phyloP scores from a whole-genome alignment of 768 basidiomycete species.

The Nevesoporus exiguus region DNA sequence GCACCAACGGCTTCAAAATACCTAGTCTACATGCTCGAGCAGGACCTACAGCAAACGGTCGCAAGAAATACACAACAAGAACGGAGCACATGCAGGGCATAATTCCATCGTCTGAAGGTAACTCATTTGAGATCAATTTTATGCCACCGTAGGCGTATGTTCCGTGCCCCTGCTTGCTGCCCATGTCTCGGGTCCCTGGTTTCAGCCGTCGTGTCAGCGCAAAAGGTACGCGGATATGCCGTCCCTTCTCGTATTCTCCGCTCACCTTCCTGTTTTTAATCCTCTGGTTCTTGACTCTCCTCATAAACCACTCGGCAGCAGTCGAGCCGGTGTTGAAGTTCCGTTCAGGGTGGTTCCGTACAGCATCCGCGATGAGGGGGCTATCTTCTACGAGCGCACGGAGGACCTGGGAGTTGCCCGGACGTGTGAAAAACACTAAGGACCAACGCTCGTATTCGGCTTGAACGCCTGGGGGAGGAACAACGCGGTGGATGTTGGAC shows the following conservation, averaged over 20 bases:
- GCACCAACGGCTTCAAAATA: background rate
- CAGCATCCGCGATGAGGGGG: conserved; percentile 44
- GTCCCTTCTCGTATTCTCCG: background rate
- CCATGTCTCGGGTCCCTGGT: conserved; percentile 32
- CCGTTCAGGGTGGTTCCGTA: conserved; percentile 35
- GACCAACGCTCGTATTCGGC: conserved; percentile 56
- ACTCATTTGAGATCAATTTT: background rate
- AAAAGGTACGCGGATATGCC: background rate
- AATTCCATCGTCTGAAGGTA: no score
- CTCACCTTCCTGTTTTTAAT: conserved; percentile 41
- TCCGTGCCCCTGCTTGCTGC: conserved; percentile 30
- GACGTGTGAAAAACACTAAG: conserved; percentile 65
- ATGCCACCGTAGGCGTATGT: conserved; percentile 24
- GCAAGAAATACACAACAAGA: background rate
- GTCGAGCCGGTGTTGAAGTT: conserved; percentile 37
- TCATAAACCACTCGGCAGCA: conserved; percentile 39
- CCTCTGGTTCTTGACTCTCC: conserved; percentile 39
- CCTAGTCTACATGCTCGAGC: background rate
- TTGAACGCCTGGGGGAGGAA: conserved; percentile 61
- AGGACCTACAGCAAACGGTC: background rate
- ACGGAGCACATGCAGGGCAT: background rate
- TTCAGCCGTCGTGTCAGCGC: background rate
- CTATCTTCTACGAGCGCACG: conserved; percentile 53
- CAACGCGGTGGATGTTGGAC: conserved; percentile 62
- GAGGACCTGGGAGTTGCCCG: conserved; percentile 49